Evolutionary conservation across 2,329 filamentous ascomycete genomes (phyloP).

Genomic region (Rhynchosporium graminicola): DNA sequence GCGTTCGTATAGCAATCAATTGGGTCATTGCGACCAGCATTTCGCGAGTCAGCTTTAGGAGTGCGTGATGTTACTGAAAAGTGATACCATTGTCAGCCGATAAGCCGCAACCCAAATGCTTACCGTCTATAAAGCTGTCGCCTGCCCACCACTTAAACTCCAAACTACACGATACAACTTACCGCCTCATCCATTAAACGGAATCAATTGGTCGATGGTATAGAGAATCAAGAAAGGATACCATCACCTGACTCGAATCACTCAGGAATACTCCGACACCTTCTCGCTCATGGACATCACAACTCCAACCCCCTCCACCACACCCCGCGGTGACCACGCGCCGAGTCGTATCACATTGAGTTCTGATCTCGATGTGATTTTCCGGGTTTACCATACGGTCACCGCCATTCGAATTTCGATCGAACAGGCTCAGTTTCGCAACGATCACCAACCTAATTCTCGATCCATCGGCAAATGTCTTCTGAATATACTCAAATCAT

Average conservation of each 20-base stretch:
- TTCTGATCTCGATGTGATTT: conserved; percentile 15
- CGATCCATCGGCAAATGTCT: not conserved
- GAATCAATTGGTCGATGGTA: not conserved
- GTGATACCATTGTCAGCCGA: conserved; percentile 29
- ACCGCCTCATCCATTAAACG: not conserved
- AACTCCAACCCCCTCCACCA: conserved; percentile 3
- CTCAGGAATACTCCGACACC: not conserved
- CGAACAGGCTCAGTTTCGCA: conserved; percentile 9
- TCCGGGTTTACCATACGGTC: conserved; percentile 4
- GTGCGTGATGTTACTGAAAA: conserved; percentile 25
- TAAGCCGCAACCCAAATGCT: conserved; percentile 23
- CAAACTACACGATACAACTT: not conserved
- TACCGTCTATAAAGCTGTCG: conserved; percentile 26
- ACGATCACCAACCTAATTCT: not conserved
- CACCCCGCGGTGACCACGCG: conserved; percentile 4
- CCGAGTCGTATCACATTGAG: conserved; percentile 11
- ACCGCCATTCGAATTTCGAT: conserved; percentile 4
- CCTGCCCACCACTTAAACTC: conserved; percentile 13
- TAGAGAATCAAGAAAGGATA: too few species aligned
- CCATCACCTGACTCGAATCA: conserved; percentile 12
- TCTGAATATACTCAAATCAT: not conserved
- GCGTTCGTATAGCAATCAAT: conserved; percentile 22
- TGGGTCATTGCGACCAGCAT: not conserved
- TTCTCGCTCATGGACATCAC: not conserved
- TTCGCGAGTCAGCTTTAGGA: conserved; percentile 20